Conservation (phyloP, 345 rosid species). For the Corchorus olitorius region DNA sequence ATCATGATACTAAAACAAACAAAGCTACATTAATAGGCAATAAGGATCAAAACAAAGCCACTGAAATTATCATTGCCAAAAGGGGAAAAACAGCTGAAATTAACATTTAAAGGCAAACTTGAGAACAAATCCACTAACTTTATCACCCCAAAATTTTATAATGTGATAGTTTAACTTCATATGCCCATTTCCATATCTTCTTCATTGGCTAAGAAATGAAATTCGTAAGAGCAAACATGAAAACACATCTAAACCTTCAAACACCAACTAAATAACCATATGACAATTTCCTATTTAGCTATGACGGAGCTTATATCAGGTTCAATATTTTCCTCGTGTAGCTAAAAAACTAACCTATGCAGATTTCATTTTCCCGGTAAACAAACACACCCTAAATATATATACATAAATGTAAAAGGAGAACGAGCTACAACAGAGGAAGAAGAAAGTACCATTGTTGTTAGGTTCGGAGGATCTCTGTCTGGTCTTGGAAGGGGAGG, state of each 20-base stretch:
- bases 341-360: background rate
- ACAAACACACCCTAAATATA: background rate
- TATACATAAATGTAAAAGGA: background rate
- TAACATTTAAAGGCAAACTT: background rate
- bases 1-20: background rate
- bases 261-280: background rate
- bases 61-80: background rate
- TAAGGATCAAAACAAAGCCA: background rate
- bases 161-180: background rate
- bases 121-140: background rate
- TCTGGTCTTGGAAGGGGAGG: background rate
- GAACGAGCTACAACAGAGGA: background rate
- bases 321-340: background rate
- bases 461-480: background rate
- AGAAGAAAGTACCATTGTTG: background rate
- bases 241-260: background rate
- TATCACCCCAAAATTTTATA: background rate
- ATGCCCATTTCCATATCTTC: background rate
- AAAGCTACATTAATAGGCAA: background rate
- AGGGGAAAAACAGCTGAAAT: too few relatives aligned
- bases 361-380: background rate
- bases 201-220: background rate
- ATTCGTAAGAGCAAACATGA: background rate
- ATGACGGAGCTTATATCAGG: background rate
- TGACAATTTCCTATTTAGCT: background rate